A percentile compares a stretch with the other conserved stretches of the same genome.
phyloP scores from a whole-genome alignment of 202 grass and related monocot genomes.

The Digitaria exilis region DNA sequence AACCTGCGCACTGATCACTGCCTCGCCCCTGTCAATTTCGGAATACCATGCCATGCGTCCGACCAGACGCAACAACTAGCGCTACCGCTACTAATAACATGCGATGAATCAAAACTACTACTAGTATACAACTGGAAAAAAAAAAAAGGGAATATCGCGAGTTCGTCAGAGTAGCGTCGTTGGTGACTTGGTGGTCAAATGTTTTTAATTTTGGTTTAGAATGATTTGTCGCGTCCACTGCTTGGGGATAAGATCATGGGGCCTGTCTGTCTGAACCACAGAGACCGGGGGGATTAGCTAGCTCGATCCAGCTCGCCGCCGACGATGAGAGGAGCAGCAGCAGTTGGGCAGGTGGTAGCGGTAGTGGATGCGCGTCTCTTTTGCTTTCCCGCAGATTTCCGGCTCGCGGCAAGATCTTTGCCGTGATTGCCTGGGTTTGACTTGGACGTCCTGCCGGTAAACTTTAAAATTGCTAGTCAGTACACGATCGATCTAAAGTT shows the following conservation, averaged over 20 bases:
- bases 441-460: neutral
- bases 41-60: neutral
- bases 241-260: neutral
- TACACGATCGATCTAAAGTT: neutral
- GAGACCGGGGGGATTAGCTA: neutral
- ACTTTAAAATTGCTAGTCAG: neutral
- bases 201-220: too few species aligned
- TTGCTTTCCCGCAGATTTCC: constrained; percentile 38
- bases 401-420: constrained; percentile 22
- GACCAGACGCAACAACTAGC: neutral
- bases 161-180: neutral
- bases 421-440: constrained; percentile 36
- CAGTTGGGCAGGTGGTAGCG: constrained; percentile 3
- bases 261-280: neutral
- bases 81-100: neutral
- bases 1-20: neutral
- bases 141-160: neutral
- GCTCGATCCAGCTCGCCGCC: neutral
- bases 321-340: neutral
- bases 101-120: neutral
- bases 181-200: neutral
- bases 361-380: constrained; percentile 6
- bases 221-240: neutral
- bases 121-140: too few species aligned
- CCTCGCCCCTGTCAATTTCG: too few species aligned